Percentiles rank a stretch among this genome's conserved stretches.
Conservation (phyloP, 2,329 filamentous ascomycete genomes). For the Paradendryphiella salina region DNA sequence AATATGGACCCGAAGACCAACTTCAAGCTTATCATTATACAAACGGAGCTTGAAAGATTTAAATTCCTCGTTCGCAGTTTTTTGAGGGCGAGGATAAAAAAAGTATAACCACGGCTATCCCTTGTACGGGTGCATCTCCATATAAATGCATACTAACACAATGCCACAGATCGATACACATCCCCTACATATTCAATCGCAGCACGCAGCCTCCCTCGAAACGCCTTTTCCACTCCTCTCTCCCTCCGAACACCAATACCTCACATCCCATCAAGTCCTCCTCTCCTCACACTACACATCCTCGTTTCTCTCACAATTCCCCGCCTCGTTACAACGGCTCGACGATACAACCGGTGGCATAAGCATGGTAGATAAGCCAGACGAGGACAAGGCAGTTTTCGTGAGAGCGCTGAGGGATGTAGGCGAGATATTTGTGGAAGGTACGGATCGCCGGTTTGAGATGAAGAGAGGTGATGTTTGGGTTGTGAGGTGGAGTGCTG, state of each 20-base stretch:
- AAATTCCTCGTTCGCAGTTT: slow-evolving; percentile 88
- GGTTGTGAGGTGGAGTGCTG: slow-evolving; percentile 63
- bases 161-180: slow-evolving; percentile 69
- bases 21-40: slow-evolving; percentile 89
- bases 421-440: slow-evolving; percentile 59
- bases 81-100: slow-evolving; percentile 80
- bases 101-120: slow-evolving; percentile 57
- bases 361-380: slow-evolving; percentile 89
- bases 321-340: slow-evolving; percentile 74
- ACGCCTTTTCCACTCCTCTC: slow-evolving; percentile 60
- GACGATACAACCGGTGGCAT: slow-evolving; percentile 90
- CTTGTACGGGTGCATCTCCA: too few species aligned
- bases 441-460: slow-evolving; percentile 60
- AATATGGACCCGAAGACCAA: slow-evolving; percentile 89
- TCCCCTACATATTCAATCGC: slow-evolving; percentile 71
- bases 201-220: slow-evolving; percentile 55
- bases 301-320: slow-evolving; percentile 84
- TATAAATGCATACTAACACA: slow-evolving; percentile 6
- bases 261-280: slow-evolving; percentile 80
- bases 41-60: slow-evolving; percentile 93
- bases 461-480: slow-evolving; percentile 56
- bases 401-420: slow-evolving; percentile 69
- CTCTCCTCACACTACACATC: slow-evolving; percentile 82
- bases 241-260: slow-evolving; percentile 75
- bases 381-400: slow-evolving; percentile 82